These are phyloP conservation scores for Lasiodiplodia theobromae DNA, from an alignment of 2,329 filamentous ascomycete species.

Conservation along the genomic window DNA sequence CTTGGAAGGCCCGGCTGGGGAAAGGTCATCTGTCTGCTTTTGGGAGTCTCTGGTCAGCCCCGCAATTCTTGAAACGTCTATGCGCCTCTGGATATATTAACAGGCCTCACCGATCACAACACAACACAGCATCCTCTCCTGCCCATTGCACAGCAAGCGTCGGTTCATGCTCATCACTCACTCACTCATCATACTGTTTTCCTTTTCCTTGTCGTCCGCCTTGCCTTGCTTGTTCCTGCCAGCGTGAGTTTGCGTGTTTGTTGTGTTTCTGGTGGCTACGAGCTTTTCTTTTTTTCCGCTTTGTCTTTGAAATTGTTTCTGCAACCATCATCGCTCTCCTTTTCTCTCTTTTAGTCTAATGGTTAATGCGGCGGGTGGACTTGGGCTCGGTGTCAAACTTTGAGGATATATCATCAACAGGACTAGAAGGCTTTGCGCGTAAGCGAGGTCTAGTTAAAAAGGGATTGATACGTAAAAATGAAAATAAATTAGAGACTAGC, in stretches of 20 bases:
- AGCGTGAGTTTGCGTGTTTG: neutral
- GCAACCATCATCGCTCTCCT: neutral
- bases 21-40: neutral
- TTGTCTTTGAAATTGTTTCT: neutral
- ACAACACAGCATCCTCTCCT: neutral
- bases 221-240: no score
- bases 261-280: neutral
- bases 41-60: conserved; percentile 4
- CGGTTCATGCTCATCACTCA: neutral
- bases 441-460: neutral
- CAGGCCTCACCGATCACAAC: neutral
- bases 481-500: no score
- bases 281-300: neutral
- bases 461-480: no score
- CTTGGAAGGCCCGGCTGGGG: neutral
- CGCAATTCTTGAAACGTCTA: neutral
- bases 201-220: neutral
- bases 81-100: neutral
- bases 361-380: conserved; percentile 13
- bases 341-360: neutral
- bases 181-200: neutral
- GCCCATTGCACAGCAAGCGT: neutral
- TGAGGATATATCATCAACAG: no score
- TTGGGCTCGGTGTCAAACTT: neutral
- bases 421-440: neutral